A percentile compares a stretch with the other conserved stretches of the same genome.
phyloP scores from a whole-genome alignment of 176 grass and related monocot genomes.

The Secale cereale region DNA sequence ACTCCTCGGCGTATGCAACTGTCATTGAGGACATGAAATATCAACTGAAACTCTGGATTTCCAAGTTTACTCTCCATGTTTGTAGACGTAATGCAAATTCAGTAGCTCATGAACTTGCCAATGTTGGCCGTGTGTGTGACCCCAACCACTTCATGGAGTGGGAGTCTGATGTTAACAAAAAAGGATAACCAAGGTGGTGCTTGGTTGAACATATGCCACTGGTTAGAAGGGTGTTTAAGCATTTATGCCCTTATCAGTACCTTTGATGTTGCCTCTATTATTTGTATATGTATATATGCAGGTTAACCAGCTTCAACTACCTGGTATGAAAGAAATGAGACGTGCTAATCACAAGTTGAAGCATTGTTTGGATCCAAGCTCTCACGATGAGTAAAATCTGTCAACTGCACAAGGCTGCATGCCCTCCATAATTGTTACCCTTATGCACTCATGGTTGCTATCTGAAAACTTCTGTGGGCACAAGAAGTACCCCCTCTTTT shows the following conservation, averaged over 20 bases:
- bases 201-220: background rate
- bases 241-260: background rate
- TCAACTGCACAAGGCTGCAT: background rate
- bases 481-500: too few relatives aligned
- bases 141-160: too few relatives aligned
- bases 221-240: background rate
- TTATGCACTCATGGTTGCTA: background rate
- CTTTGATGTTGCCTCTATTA: too few relatives aligned
- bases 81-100: too few relatives aligned
- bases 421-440: background rate
- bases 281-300: background rate
- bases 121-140: too few relatives aligned
- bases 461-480: slow-evolving; percentile 15
- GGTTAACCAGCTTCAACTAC: slow-evolving; percentile 55
- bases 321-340: slow-evolving; percentile 49
- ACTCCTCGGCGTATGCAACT: too few relatives aligned
- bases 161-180: background rate
- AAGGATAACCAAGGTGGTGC: background rate
- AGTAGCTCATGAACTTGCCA: too few relatives aligned
- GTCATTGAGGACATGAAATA: too few relatives aligned
- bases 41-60: too few relatives aligned
- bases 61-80: too few relatives aligned
- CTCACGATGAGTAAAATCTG: too few relatives aligned
- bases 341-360: slow-evolving; percentile 64
- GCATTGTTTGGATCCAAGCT: slow-evolving; percentile 59